Evolutionary conservation across 148 eudicot genomes (phyloP).

Genomic region (Dysphania ambrosioides): DNA sequence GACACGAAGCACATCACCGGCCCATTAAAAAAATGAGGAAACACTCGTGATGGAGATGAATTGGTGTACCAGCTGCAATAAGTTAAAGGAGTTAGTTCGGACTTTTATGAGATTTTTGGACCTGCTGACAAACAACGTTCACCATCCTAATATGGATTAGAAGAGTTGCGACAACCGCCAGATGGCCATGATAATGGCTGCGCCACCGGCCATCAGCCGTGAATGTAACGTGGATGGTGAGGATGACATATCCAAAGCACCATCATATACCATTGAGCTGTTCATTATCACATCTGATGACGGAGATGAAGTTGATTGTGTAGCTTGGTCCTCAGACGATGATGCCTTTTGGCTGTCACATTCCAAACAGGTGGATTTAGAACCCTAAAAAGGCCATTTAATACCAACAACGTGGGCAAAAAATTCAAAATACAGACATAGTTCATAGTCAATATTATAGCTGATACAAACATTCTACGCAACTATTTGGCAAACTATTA

Average conservation of each 20-base stretch:
- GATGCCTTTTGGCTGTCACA: conserved; percentile 57
- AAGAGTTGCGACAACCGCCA: conserved; percentile 35
- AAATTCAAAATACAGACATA: neutral
- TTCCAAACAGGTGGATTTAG: neutral
- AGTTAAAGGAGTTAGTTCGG: conserved; percentile 11
- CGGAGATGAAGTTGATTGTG: conserved; percentile 20
- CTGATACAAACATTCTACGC: too few relatives aligned
- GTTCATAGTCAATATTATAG: too few relatives aligned
- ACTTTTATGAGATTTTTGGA: neutral
- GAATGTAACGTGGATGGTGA: conserved; percentile 37
- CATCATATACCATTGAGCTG: conserved; percentile 67
- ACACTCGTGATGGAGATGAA: neutral
- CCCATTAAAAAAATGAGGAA: neutral
- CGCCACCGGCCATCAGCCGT: conserved; percentile 31
- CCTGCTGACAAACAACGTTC: neutral
- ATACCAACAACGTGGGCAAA: neutral
- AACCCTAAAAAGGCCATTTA: neutral
- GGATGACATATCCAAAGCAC: conserved; percentile 39
- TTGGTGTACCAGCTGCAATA: too few relatives aligned
- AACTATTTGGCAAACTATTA: too few relatives aligned
- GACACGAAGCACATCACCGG: conserved; percentile 11
- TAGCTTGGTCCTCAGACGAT: conserved; percentile 28
- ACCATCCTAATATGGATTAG: conserved; percentile 16
- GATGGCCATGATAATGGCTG: conserved; percentile 34
- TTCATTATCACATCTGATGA: conserved; percentile 21